Base-by-base conservation (phyloP, 1,139 yeast species). In the Magnusiomyces fungicola region DNA sequence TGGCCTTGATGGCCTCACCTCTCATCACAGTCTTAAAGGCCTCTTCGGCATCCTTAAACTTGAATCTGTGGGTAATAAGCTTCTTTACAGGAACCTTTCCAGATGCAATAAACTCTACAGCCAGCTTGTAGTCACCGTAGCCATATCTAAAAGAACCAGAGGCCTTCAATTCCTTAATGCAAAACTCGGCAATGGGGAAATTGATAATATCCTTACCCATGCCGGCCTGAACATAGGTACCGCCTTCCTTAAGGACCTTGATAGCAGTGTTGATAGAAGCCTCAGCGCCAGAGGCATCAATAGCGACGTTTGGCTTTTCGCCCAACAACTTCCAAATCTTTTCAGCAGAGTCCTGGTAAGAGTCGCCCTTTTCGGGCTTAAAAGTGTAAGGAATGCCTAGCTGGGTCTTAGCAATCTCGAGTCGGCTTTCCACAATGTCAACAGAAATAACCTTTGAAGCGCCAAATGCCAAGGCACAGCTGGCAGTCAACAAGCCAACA, bases 91-190 rank as follows among this genome's bases (percentile, higher is more conserved):
- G 78, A 50, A 82, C 75, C 57, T 71, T 75, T 49, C 83, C 84
- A 53, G 78, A 72, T 25, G 79, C 74, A 50, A 87, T 72, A 56
- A 88, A 73, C 42, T 77, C 76, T 40, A 88, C 88, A 1, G 94
- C 80, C 44, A 82, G 79, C 58, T 77, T 75, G 72, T 87, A 88
- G 66, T 87, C 95, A n/a, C 87, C 83, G 75, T 73, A 59, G 49
- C 81, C 80, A 68, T 89, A 89, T 66, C 97, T 79, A 75, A 87
- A 88, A 54, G 83, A 79, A 36, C 95, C 95, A 62, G 75, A 80
- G 61, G 86, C 69, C 0, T 78, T 73, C 57, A 85, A 67, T 64
- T 88, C 96, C 63, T 81, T 83, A 55, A 79, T 78, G 32, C 82
- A 78, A 56, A 86, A 72, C 55, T 78, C 81, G 39, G 85, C 78